Base-by-base conservation (phyloP, 257 asterid species). In the Ehretia macrophylla region DNA sequence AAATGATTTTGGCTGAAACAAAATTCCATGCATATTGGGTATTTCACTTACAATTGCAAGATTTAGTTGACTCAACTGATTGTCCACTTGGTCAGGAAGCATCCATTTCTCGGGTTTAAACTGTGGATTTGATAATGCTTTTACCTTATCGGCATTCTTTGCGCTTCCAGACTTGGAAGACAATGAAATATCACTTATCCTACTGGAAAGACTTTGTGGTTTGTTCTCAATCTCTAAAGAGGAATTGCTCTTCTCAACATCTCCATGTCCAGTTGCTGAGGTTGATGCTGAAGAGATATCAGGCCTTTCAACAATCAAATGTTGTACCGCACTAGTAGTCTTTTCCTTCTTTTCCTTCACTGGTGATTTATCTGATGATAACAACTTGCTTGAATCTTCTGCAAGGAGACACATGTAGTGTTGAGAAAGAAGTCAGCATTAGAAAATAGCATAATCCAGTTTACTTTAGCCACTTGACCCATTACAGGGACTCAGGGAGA, bases 11-110 rank as follows among this genome's bases (percentile, higher is more conserved):
- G 35, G 35, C 35, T 6, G 35, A 27, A 27, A 51, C 3, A 11
- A 66, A 56, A 47, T 37, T 50, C 40, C 22, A 67, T 38, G 50
- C 10, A 71, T 54, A 14, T 45, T 55, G 63, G 58, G 42, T 9
- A 10, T 20, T 51, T 61, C 32, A 68, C 87, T 76, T 83, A 93
- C 99, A 60, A 93, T 82, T 59, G 99, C 97, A 65, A 93, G 95
- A 83, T 89, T 93, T 48, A 93, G 83, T 65, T 93, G 97, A 63
- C 77, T 81, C 78, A 77, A 68, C 74, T 60, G 78, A 51, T 72
- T 82, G 72, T 83, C 85, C 51, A 44, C 50, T 58, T 73, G 77
- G 62, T 75, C 74, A 23, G 88, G 86, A 60, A 77, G 80, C 92
- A 80, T 82, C 93, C 90, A 81, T 68, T 72, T 60, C 84, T 85